Percentiles rank a stretch among this genome's conserved stretches.
Conservation (phyloP, 2,329 filamentous ascomycete genomes). For the Aspergillus puulaauensis region DNA sequence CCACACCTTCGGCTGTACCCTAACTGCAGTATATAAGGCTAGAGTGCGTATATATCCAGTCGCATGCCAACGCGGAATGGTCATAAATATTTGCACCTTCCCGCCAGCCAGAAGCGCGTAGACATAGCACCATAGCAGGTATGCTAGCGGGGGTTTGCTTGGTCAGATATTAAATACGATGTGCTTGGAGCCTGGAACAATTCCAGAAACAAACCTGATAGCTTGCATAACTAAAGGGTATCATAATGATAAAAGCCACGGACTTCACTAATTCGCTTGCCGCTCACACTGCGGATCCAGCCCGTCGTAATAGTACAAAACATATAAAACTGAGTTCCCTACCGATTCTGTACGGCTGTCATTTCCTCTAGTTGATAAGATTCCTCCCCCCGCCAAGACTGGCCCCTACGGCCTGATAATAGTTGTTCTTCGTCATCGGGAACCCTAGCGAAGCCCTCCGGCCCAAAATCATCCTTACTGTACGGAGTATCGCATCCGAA, state of each 20-base stretch:
- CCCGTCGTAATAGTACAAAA: not conserved
- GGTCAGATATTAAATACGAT: no score
- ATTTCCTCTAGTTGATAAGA: conserved; percentile 26
- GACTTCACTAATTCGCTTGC: not conserved
- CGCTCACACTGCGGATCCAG: not conserved
- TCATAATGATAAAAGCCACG: conserved; percentile 7
- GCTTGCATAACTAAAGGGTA: conserved; percentile 11
- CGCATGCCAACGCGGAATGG: no score
- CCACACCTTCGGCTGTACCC: no score
- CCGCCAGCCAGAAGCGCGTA: not conserved
- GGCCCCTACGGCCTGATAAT: conserved; percentile 16
- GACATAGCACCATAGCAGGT: not conserved
- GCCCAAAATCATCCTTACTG: conserved; percentile 25
- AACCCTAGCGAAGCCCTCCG: conserved; percentile 31
- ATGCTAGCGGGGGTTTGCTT: no score
- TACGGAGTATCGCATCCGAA: conserved; percentile 54
- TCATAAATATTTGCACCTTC: no score
- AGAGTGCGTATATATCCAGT: no score
- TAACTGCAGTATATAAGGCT: no score
- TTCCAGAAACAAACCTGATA: not conserved
- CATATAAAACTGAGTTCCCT: not conserved
- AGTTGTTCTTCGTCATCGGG: conserved; percentile 35
- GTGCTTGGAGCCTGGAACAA: no score
- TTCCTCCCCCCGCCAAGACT: conserved; percentile 19
- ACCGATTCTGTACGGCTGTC: conserved; percentile 9